Evolutionary conservation across 2,329 filamentous ascomycete genomes (phyloP).

Genomic region (Emericellopsis atlantica): DNA sequence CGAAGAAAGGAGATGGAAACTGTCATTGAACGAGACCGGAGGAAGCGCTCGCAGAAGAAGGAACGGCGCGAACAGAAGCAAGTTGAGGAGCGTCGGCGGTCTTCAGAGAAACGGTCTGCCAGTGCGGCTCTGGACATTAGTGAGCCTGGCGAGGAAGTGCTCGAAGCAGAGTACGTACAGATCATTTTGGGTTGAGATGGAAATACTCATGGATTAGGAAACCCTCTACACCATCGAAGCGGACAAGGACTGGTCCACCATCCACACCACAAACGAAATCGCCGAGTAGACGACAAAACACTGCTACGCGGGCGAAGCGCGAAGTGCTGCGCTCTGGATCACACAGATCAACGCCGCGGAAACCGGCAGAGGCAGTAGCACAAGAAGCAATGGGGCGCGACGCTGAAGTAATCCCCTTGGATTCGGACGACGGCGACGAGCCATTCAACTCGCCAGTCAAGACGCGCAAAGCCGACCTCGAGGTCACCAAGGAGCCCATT

Average conservation of each 20-base stretch:
- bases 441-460: conserved; percentile 1
- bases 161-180: too few relatives aligned
- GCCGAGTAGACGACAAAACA: too few relatives aligned
- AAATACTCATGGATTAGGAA: conserved; percentile 12
- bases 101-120: not conserved
- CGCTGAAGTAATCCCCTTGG: conserved; percentile 13
- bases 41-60: conserved; percentile 10
- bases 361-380: too few relatives aligned
- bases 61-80: conserved; percentile 11
- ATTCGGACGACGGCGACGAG: conserved; percentile 14
- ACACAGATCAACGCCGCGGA: too few relatives aligned
- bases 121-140: too few relatives aligned
- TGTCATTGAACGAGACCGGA: conserved; percentile 25
- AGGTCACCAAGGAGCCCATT: conserved; percentile 6
- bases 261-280: conserved; percentile 8
- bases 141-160: too few relatives aligned
- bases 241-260: conserved; percentile 13
- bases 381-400: too few relatives aligned
- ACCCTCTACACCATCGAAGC: conserved; percentile 24
- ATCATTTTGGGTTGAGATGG: too few relatives aligned
- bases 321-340: too few relatives aligned
- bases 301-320: not conserved
- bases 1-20: conserved; percentile 36
- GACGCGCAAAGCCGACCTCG: conserved; percentile 5
- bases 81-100: conserved; percentile 6